These are phyloP conservation scores for Tulasnella sp. DNA, from an alignment of 768 basidiomycete genomes.

Conservation along the genomic window DNA sequence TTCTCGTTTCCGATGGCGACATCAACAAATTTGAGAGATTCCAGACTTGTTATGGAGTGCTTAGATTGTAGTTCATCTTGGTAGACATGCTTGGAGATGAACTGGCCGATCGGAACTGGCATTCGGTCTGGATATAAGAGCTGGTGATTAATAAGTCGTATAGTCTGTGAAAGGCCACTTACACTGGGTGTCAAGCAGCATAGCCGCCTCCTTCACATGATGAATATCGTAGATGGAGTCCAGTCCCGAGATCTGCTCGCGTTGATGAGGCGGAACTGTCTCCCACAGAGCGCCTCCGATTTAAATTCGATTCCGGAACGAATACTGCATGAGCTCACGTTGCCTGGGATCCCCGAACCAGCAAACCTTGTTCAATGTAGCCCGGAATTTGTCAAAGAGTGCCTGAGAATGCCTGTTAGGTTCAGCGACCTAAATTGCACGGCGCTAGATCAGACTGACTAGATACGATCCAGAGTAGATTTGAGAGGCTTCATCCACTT, in stretches of 20 bases:
- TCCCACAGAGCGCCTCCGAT: neutral
- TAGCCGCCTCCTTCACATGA: conserved; percentile 39
- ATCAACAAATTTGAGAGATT: conserved; percentile 61
- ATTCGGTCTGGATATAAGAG: conserved; percentile 49
- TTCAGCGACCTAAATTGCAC: neutral
- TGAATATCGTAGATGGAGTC: conserved; percentile 69
- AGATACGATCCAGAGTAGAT: conserved; percentile 40
- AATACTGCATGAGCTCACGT: conserved; percentile 27
- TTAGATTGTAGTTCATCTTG: conserved; percentile 44
- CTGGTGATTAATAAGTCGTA: conserved; percentile 1
- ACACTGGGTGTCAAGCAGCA: conserved; percentile 71
- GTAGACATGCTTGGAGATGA: conserved; percentile 63
- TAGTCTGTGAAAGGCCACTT: conserved; percentile 21
- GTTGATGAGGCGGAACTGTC: conserved; percentile 69
- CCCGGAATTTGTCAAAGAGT: conserved; percentile 33
- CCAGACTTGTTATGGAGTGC: conserved; percentile 31
- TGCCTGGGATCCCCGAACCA: conserved; percentile 47
- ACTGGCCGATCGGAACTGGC: conserved; percentile 65
- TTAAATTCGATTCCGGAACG: neutral
- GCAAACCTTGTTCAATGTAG: conserved; percentile 34
- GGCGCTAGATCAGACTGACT: conserved; percentile 24
- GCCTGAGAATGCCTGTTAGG: conserved; percentile 25
- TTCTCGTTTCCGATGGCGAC: conserved; percentile 32
- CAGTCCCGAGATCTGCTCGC: conserved; percentile 51
- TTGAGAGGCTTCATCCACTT: conserved; percentile 45